Evolutionary conservation across 2,329 filamentous ascomycete species (phyloP).

Genomic region (Coniochaeta sp.): DNA sequence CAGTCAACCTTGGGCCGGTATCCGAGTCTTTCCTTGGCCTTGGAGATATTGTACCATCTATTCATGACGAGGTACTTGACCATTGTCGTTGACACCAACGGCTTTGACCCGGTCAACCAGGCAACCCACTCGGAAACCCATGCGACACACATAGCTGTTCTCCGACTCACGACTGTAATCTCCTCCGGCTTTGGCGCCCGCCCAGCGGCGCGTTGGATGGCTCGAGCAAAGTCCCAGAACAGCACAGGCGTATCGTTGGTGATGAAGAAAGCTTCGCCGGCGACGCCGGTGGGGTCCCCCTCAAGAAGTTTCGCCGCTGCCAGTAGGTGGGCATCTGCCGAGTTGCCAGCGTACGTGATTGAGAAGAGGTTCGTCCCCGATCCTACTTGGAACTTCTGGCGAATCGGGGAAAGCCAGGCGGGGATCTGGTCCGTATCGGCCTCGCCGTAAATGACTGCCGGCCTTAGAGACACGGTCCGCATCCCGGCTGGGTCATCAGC

Average conservation of each 20-base stretch:
- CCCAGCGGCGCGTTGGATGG: slow-evolving; percentile 37
- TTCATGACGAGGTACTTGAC: slow-evolving; percentile 21
- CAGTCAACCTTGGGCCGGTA: slow-evolving; percentile 20
- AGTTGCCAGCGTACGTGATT: slow-evolving; percentile 59
- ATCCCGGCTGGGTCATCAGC: slow-evolving; percentile 8
- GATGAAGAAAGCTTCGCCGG: slow-evolving; percentile 58
- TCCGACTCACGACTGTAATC: slow-evolving; percentile 3
- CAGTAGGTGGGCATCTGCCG: slow-evolving; percentile 55
- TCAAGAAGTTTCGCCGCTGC: slow-evolving; percentile 49
- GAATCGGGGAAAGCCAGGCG: slow-evolving; percentile 43
- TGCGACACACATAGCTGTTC: slow-evolving; percentile 4
- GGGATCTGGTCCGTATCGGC: slow-evolving; percentile 48
- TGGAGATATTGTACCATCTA: slow-evolving; percentile 23
- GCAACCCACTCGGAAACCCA: slow-evolving; percentile 18
- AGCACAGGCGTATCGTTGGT: slow-evolving; percentile 56
- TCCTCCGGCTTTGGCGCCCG: slow-evolving; percentile 5
- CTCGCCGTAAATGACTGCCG: slow-evolving; percentile 10
- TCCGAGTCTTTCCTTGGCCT: slow-evolving; percentile 22
- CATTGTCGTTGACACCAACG: slow-evolving; percentile 17
- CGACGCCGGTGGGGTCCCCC: slow-evolving; percentile 36
- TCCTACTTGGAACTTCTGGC: slow-evolving; percentile 55
- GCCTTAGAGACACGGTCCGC: slow-evolving; percentile 10
- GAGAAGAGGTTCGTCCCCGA: slow-evolving; percentile 57
- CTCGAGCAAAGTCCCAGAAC: slow-evolving; percentile 55
- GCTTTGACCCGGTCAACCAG: slow-evolving; percentile 17